Evolutionary conservation across 805 yeast species (phyloP).

Genomic region (Candida alai): DNA sequence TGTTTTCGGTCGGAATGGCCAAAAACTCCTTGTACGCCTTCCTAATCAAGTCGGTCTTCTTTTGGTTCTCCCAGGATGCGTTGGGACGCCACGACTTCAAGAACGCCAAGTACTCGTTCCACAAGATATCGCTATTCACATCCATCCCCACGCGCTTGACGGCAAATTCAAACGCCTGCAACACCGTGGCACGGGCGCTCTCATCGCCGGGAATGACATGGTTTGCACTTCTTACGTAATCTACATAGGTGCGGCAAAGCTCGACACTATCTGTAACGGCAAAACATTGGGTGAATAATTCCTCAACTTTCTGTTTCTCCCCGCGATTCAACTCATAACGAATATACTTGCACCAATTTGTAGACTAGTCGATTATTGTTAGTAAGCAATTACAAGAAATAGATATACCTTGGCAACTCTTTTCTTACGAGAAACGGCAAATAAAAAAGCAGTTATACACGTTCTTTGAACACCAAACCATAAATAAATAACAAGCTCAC

Average conservation of each 20-base stretch:
- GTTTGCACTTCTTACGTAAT: slow-evolving; percentile 69
- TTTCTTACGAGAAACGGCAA: too few species aligned
- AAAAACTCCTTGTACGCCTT: slow-evolving; percentile 67
- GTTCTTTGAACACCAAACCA: too few species aligned
- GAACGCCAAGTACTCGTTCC: slow-evolving; percentile 82
- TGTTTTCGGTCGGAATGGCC: slow-evolving; percentile 67
- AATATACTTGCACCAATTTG: slow-evolving; percentile 72
- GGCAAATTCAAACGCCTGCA: slow-evolving; percentile 83
- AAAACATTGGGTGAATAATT: slow-evolving; percentile 60
- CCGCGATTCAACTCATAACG: slow-evolving; percentile 60
- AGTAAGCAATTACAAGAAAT: too few species aligned
- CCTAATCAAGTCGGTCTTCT: slow-evolving; percentile 71
- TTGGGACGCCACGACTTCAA: slow-evolving; percentile 75
- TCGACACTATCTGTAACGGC: slow-evolving; percentile 59
- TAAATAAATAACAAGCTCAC: too few species aligned
- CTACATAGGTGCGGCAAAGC: slow-evolving; percentile 74
- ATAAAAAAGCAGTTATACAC: too few species aligned
- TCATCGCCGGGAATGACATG: slow-evolving; percentile 78
- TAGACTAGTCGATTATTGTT: slow-evolving; percentile 20
- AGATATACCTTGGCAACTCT: too few species aligned
- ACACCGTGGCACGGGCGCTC: slow-evolving; percentile 66
- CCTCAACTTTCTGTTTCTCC: slow-evolving; percentile 64
- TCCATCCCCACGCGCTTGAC: slow-evolving; percentile 76
- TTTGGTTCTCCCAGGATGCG: slow-evolving; percentile 81
- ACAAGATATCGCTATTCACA: slow-evolving; percentile 61